These are phyloP conservation scores for Colletotrichum simmondsii DNA, from an alignment of 2,329 filamentous ascomycete genomes.

Conservation along the genomic window DNA sequence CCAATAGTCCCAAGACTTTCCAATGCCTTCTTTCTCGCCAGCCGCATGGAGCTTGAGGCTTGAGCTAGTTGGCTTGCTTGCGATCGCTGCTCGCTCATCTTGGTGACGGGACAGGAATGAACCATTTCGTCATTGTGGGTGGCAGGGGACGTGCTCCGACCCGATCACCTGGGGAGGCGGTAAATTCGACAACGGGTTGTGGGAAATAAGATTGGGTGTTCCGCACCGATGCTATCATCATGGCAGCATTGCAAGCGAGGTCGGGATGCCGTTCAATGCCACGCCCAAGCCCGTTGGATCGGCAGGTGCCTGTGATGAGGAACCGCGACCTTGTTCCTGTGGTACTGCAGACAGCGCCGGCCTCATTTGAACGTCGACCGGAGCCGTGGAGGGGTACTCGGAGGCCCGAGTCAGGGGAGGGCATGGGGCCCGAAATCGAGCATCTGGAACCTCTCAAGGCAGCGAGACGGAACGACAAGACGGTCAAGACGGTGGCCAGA, in stretches of 20 bases:
- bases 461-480: slow-evolving; percentile 24
- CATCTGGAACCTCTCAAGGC: not conserved
- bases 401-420: slow-evolving; percentile 28
- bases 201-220: slow-evolving; percentile 3
- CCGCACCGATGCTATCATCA: not conserved
- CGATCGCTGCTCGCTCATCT: not conserved
- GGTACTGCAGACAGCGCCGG: slow-evolving; percentile 18
- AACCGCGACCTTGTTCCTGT: not conserved
- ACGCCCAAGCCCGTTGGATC: slow-evolving; percentile 12
- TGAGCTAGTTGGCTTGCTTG: not conserved
- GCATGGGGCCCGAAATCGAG: not conserved
- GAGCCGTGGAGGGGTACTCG: slow-evolving; percentile 22
- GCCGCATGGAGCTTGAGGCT: not conserved
- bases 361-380: slow-evolving; percentile 30
- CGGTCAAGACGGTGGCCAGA: slow-evolving; percentile 24
- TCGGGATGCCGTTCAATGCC: not conserved
- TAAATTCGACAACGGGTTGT: not conserved
- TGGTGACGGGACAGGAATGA: not conserved
- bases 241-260: not conserved
- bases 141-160: not conserved
- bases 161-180: not conserved
- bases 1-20: not conserved
- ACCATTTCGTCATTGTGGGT: slow-evolving; percentile 16
- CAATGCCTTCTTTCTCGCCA: not conserved
- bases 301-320: slow-evolving; percentile 3